Conservation (phyloP, 129 eudicot genomes). For the Pseudognaphalium luteoalbum region DNA sequence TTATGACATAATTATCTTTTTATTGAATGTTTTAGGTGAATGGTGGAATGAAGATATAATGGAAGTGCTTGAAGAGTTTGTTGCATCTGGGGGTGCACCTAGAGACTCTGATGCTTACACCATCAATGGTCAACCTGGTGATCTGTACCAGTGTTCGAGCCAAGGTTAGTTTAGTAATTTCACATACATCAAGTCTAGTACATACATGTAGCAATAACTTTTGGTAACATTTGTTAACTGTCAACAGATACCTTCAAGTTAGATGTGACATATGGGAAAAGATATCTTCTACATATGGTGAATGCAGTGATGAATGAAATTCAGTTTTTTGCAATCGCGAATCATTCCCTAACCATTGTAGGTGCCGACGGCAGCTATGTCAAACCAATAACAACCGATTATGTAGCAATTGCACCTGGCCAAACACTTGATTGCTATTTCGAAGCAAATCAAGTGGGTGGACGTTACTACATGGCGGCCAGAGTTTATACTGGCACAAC, state of each 20-base stretch:
- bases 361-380: constrained; percentile 59
- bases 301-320: constrained; percentile 51
- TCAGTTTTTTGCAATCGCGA: constrained; percentile 42
- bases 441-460: constrained; percentile 39
- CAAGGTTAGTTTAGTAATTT: constrained; percentile 40
- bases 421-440: constrained; percentile 62
- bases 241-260: constrained; percentile 45
- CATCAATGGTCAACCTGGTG: constrained; percentile 82
- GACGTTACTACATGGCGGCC: constrained; percentile 58
- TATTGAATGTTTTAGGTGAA: constrained; percentile 40
- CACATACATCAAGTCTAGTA: neutral
- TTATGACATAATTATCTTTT: neutral
- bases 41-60: constrained; percentile 68
- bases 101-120: constrained; percentile 62
- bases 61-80: constrained; percentile 37
- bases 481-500: constrained; percentile 32
- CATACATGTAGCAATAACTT: neutral
- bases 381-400: constrained; percentile 45
- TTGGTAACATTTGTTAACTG: neutral
- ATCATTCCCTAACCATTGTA: constrained; percentile 58
- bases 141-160: constrained; percentile 54
- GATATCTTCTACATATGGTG: constrained; percentile 47
- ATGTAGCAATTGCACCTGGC: constrained; percentile 50
- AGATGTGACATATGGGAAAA: constrained; percentile 41
- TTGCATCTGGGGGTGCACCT: constrained; percentile 54